These are phyloP conservation scores for Penicillium janthinellum DNA, from an alignment of 2,329 filamentous ascomycete species.

Conservation along the genomic window DNA sequence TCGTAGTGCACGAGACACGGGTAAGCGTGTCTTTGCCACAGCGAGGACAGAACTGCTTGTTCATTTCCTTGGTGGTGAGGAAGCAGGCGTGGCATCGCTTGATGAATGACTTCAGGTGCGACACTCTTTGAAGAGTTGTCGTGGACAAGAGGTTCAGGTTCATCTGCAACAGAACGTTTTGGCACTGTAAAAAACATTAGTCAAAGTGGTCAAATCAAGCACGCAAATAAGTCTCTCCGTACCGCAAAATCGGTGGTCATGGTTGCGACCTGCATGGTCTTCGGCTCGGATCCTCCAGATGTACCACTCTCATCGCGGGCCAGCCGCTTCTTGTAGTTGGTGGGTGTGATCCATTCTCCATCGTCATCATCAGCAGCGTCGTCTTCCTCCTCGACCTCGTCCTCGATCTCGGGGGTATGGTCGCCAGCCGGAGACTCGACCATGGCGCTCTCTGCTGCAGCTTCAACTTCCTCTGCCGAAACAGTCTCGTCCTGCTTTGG, in stretches of 20 bases:
- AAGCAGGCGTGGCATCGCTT: slow-evolving; percentile 95
- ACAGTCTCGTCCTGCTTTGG: slow-evolving; percentile 26
- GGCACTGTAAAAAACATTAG: slow-evolving; percentile 45
- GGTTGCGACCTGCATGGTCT: slow-evolving; percentile 80
- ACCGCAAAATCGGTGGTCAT: slow-evolving; percentile 96
- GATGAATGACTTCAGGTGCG: slow-evolving; percentile 82
- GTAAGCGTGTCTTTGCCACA: slow-evolving; percentile 88
- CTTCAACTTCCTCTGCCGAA: slow-evolving; percentile 8
- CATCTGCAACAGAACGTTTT: slow-evolving; percentile 93
- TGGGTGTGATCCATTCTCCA: slow-evolving; percentile 91
- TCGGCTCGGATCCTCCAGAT: slow-evolving; percentile 55
- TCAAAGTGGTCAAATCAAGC: background rate
- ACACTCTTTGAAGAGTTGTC: slow-evolving; percentile 72
- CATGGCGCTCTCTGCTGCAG: slow-evolving; percentile 4
- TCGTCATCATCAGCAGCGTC: slow-evolving; percentile 50
- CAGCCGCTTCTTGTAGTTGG: slow-evolving; percentile 85
- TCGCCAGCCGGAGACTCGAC: slow-evolving; percentile 19
- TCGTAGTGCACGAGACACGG: slow-evolving; percentile 81
- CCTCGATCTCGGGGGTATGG: slow-evolving; percentile 31
- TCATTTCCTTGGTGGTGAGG: slow-evolving; percentile 77
- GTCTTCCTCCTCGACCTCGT: slow-evolving; percentile 30
- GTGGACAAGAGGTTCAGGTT: slow-evolving; percentile 87
- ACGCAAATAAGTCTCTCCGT: slow-evolving; percentile 36
- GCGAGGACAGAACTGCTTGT: slow-evolving; percentile 86
- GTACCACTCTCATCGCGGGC: slow-evolving; percentile 62